Percentiles rank a stretch among this genome's conserved stretches.
Conservation (phyloP, 768 basidiomycete genomes). For the Tricholoma terreum region DNA sequence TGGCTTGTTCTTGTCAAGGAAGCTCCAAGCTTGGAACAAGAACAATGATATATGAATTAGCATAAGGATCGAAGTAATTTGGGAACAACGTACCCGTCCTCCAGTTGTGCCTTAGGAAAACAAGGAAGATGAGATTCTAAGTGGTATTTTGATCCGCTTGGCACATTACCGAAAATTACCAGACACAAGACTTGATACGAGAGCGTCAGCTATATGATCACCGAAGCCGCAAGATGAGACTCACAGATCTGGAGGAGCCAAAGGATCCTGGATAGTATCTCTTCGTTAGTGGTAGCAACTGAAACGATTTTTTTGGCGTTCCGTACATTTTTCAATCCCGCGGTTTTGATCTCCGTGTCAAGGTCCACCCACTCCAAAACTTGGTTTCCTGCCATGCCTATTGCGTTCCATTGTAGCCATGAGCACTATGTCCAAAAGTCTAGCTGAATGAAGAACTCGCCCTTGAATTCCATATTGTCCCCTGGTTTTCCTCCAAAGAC, state of each 20-base stretch:
- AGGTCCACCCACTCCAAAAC: constrained; percentile 60
- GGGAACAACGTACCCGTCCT: constrained; percentile 34
- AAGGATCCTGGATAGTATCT: constrained; percentile 30
- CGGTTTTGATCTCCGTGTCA: constrained; percentile 60
- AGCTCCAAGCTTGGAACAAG: constrained; percentile 44
- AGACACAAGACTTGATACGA: constrained; percentile 32
- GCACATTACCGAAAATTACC: constrained; percentile 39
- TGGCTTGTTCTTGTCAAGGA: constrained; percentile 36
- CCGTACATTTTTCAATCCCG: constrained; percentile 46
- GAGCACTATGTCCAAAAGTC: too few relatives aligned
- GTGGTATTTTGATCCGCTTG: not conserved
- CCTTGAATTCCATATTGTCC: constrained; percentile 49
- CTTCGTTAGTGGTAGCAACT: not conserved
- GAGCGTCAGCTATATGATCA: not conserved
- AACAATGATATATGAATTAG: not conserved
- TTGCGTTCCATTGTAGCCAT: not conserved
- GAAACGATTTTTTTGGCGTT: too few relatives aligned
- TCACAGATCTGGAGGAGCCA: constrained; percentile 43
- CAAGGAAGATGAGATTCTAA: not conserved
- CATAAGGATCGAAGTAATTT: not conserved
- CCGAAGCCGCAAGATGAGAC: constrained; percentile 11
- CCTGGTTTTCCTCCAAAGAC: constrained; percentile 58
- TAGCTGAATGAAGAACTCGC: constrained; percentile 25
- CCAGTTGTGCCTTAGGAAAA: constrained; percentile 41
- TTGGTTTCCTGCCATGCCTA: constrained; percentile 60